Evolutionary conservation across 345 rosid genomes (phyloP), one percentile per base, ranked within the genome.

Genomic region (Salix viminalis): DNA sequence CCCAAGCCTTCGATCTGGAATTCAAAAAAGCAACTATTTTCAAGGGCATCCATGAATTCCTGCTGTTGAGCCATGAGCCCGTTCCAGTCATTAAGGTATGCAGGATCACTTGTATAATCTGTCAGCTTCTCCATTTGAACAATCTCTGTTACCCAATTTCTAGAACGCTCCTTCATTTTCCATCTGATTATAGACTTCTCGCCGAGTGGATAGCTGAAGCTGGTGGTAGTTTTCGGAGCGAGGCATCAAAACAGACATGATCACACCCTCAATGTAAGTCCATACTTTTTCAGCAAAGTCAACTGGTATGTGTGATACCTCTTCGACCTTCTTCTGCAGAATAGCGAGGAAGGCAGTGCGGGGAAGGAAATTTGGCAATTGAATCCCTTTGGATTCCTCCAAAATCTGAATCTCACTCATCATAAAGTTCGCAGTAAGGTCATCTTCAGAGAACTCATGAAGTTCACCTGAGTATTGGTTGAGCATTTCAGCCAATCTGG

Each of bases 51-150:
- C 19, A 65, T 4, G 54, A 87, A 85, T 3, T 1, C 1, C 4
- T 18, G 37, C 8, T 67, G 74, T 24, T 28, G 62, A 30, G 41
- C 68, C 79, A 81, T 77, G 4, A 85, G 80, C n/a, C 21, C 41
- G 50, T 71, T 83, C 80, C 83, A 80, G 28, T 76, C 80, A 6
- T 1, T 9, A 70, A 66, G 21, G 67, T 83, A 87, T 23, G 82
- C 88, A 3, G 87, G 83, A 76, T 69, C 26, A 15, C 83, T 78
- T 0, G 88, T 85, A 62, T 78, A 87, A 52, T 83, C 84, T 1
- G 88, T 76, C 11, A 76, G 64, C 77, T 80, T 83, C 75, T 87
- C 88, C 84, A 83, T 87, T 10, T 78, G 69, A 4, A 85, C 70
- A 2, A 78, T 13, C 67, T 87, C 85, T 24, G 34, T 16, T 32